Evolutionary conservation across 2,329 filamentous ascomycete genomes (phyloP), one percentile per base, ranked within the genome.

Genomic region (Spiromastix sp.): DNA sequence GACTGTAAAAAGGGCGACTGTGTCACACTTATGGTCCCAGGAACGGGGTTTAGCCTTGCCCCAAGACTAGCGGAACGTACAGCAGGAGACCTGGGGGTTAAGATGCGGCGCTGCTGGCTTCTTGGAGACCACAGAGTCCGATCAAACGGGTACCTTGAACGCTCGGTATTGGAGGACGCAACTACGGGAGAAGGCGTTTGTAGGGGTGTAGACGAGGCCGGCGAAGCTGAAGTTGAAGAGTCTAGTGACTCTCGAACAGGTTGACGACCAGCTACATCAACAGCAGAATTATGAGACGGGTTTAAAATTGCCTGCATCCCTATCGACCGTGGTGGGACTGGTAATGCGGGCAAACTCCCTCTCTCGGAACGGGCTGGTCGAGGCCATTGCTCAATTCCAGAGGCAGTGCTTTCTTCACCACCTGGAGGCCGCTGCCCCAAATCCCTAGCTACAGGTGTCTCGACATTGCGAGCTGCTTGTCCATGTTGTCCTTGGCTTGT

Each of bases 221-320:
- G 25, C 17, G 32, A 30, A 8, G 40, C 38, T 9, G 39, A 42
- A 15, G 34, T 31, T 4, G 38, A 47, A 37, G 21, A 48, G 7
- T 45, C 48, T 8, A 53, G 36, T 21, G 49, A 48, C 15, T 57
- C 55, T 17, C 51, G 48, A 26, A 34, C 42, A 26, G 40, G 36
- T 25, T 45, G 42, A 13, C 36, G 22, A 31, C 36, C n/a, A 21
- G 38, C 28, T n/a, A 37, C 27, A 18, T 41, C 48, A n/a, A 43
- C 22, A n/a, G 39, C 38, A 19, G 47, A 34, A 33, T 52, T 51
- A 15, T 51, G 42, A 4, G 57, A 48, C 8, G 55, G 57, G 31
- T 63, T 63, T 40, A 63, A 41, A 37, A 63, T 63, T 8, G 59
- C 49, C 38, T 59, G 57, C n/a, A 63, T 56, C 7, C 55, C 59